Percentiles rank a stretch among this genome's conserved stretches.
Evolutionary conservation across 2,329 filamentous ascomycete genomes (phyloP).

Genomic region (Rugonectria rugulosa): DNA sequence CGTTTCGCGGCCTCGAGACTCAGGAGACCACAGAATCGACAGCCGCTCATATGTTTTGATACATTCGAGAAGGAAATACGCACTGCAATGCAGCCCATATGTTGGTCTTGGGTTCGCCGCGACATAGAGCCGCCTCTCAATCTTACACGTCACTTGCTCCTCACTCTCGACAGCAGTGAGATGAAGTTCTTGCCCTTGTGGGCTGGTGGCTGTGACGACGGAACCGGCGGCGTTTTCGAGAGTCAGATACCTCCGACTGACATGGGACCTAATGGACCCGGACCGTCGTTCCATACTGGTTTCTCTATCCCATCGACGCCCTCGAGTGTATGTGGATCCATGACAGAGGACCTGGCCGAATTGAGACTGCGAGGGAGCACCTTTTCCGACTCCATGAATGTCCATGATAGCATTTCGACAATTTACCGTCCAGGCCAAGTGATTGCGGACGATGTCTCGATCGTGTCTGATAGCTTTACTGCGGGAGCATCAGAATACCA

Average conservation of each 20-base stretch:
- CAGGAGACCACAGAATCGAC: not conserved
- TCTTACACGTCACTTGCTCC: slow-evolving; percentile 55
- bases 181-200: slow-evolving; percentile 70
- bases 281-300: slow-evolving; percentile 57
- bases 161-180: slow-evolving; percentile 63
- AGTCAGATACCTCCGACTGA: slow-evolving; percentile 49
- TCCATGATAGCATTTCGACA: slow-evolving; percentile 51
- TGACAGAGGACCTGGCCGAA: slow-evolving; percentile 45
- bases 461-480: slow-evolving; percentile 47
- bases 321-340: slow-evolving; percentile 45
- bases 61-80: slow-evolving; percentile 34
- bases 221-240: slow-evolving; percentile 59
- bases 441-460: slow-evolving; percentile 44
- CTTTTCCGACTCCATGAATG: slow-evolving; percentile 47
- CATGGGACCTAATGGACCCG: slow-evolving; percentile 55
- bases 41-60: slow-evolving; percentile 31
- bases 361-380: slow-evolving; percentile 45
- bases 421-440: slow-evolving; percentile 43
- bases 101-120: slow-evolving; percentile 35
- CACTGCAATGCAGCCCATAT: slow-evolving; percentile 28
- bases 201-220: slow-evolving; percentile 65
- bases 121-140: slow-evolving; percentile 45
- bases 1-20: not conserved
- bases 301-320: slow-evolving; percentile 45
- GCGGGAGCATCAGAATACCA: slow-evolving; percentile 42